Evolutionary conservation across 2,329 filamentous ascomycete genomes (phyloP).

Genomic region (Monosporascus sp.): DNA sequence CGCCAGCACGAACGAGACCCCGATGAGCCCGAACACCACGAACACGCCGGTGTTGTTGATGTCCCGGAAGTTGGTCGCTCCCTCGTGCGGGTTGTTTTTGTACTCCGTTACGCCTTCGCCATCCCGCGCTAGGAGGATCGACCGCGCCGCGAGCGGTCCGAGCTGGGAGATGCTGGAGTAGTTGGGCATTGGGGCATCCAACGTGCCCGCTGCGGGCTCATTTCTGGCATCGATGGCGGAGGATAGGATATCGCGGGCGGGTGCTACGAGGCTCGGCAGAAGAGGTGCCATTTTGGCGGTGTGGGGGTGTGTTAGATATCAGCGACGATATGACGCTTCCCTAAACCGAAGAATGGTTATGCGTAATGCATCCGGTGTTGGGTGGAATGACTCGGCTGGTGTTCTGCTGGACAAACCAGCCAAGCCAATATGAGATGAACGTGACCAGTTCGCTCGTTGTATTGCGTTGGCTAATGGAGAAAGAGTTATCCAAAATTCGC

Average conservation of each 20-base stretch:
- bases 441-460: conserved; percentile 6
- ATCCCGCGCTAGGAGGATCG: conserved; percentile 37
- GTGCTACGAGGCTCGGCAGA: conserved; percentile 23
- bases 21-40: conserved; percentile 79
- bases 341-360: background rate
- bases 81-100: conserved; percentile 35
- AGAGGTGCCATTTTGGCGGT: conserved; percentile 24
- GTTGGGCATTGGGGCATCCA: conserved; percentile 12
- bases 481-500: no score
- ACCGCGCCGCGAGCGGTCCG: conserved; percentile 38
- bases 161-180: conserved; percentile 21
- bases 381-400: conserved; percentile 15
- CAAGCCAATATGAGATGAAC: conserved; percentile 10
- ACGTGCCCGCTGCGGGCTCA: conserved; percentile 23
- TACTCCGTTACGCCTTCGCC: conserved; percentile 19
- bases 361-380: background rate
- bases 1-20: conserved; percentile 65
- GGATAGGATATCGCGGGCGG: conserved; percentile 22
- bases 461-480: background rate
- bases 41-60: conserved; percentile 71
- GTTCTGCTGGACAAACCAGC: conserved; percentile 22
- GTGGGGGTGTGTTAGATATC: background rate
- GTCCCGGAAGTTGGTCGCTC: conserved; percentile 47
- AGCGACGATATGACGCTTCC: no score
- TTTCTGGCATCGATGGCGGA: conserved; percentile 13